Conservation (phyloP, 768 basidiomycete species). For the Russula compacta region DNA sequence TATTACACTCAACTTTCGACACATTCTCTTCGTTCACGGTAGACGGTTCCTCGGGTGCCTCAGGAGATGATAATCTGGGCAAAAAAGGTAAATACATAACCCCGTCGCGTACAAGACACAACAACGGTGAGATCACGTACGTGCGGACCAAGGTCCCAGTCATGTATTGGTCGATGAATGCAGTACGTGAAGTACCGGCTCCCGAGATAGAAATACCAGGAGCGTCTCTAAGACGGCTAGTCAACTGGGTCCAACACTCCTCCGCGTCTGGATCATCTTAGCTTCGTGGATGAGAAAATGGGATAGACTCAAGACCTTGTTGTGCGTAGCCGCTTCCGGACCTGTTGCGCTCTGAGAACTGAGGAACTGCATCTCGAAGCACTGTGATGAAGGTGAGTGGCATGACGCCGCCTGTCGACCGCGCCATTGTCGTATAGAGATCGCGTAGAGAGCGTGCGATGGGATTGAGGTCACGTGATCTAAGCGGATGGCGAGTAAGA, state of each 20-base stretch:
- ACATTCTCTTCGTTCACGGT: conserved; percentile 60
- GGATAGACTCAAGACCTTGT: conserved; percentile 40
- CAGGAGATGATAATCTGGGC: conserved; percentile 66
- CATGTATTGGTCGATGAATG: conserved; percentile 74
- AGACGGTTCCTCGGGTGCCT: conserved; percentile 69
- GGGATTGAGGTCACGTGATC: conserved; percentile 18
- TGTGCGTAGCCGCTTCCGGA: conserved; percentile 50
- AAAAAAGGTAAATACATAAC: background rate
- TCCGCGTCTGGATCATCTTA: conserved; percentile 53
- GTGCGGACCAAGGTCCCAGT: conserved; percentile 69
- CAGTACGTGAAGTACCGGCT: conserved; percentile 25
- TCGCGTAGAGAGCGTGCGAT: conserved; percentile 50
- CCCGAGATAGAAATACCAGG: conserved; percentile 34
- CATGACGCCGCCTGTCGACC: conserved; percentile 65
- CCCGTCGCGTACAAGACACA: background rate
- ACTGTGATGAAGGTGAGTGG: conserved; percentile 60
- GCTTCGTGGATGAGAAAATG: background rate
- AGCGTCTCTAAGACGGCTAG: conserved; percentile 64
- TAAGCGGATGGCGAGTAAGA: background rate
- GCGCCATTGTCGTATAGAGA: conserved; percentile 63
- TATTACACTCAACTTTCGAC: conserved; percentile 90
- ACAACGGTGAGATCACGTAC: conserved; percentile 29
- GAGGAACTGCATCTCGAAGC: conserved; percentile 74
- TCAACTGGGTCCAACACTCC: conserved; percentile 76
- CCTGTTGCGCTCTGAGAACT: conserved; percentile 72